Percentiles rank a stretch among this genome's conserved stretches.
Evolutionary conservation across 2,329 filamentous ascomycete species (phyloP).

Genomic region (Alternaria tenuissima): DNA sequence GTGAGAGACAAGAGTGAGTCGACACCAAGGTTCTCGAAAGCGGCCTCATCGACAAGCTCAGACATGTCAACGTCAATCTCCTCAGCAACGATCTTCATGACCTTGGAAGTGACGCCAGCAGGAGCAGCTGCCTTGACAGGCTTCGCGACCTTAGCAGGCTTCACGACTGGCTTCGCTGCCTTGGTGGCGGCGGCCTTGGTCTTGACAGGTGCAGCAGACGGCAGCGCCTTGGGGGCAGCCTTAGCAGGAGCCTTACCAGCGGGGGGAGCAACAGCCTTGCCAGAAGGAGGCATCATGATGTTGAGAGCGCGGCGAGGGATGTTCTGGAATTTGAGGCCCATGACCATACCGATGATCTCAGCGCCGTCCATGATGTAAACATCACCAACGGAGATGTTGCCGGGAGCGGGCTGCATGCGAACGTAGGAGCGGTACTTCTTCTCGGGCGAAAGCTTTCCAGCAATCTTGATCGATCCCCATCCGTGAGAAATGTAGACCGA

Average conservation of each 20-base stretch:
- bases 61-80: constrained; percentile 68
- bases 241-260: constrained; percentile 47
- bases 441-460: constrained; percentile 60
- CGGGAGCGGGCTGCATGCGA: constrained; percentile 65
- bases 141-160: constrained; percentile 57
- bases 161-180: constrained; percentile 61
- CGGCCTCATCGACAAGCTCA: constrained; percentile 67
- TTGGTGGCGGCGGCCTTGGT: constrained; percentile 41
- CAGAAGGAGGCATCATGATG: constrained; percentile 70
- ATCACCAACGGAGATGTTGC: constrained; percentile 66
- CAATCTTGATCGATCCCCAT: constrained; percentile 67
- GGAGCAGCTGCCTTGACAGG: constrained; percentile 54
- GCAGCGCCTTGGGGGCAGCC: constrained; percentile 46
- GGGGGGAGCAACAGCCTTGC: constrained; percentile 51
- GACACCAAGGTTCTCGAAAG: constrained; percentile 69
- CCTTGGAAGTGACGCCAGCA: constrained; percentile 59
- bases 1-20: constrained; percentile 69
- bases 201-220: constrained; percentile 47
- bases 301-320: constrained; percentile 73
- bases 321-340: constrained; percentile 71
- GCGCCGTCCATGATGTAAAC: constrained; percentile 68
- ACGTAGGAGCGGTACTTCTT: constrained; percentile 68
- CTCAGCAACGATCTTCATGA: constrained; percentile 72
- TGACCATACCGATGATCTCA: constrained; percentile 66
- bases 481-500: constrained; percentile 70